phyloP scores from a whole-genome alignment of 306 rosid species.

The Macrotyloma uniflorum region DNA sequence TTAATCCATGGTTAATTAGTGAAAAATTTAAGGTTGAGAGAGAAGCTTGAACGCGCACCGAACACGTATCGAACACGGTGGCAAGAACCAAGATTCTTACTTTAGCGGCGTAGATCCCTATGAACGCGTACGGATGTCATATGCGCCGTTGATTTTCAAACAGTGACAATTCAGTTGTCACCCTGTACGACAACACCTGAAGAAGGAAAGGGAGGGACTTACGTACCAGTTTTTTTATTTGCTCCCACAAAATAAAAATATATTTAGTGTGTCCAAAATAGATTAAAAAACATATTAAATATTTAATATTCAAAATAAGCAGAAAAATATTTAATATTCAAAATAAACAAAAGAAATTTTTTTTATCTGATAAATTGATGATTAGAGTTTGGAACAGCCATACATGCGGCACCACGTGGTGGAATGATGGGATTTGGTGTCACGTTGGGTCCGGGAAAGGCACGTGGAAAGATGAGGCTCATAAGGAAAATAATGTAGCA shows the following conservation, averaged over 20 bases:
- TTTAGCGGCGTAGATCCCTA: constrained; percentile 29
- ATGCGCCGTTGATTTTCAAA: constrained; percentile 40
- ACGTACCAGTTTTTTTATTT: background rate
- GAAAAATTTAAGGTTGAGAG: background rate
- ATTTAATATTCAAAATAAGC: background rate
- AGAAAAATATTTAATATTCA: background rate
- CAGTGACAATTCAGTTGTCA: constrained; percentile 22
- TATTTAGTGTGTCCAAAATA: background rate
- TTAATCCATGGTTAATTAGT: constrained; percentile 17
- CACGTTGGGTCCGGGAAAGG: background rate
- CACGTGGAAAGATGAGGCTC: background rate
- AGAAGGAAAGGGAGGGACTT: background rate
- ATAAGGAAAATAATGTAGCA: too few species aligned
- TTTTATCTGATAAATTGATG: background rate
- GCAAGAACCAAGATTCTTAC: constrained; percentile 28
- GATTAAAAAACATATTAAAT: background rate
- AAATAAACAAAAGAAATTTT: too few species aligned
- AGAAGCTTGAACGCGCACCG: constrained; percentile 16
- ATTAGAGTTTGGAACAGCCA: background rate
- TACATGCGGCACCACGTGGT: constrained; percentile 38
- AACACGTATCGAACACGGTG: constrained; percentile 58
- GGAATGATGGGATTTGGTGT: background rate
- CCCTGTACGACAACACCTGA: constrained; percentile 24
- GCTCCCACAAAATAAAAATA: background rate
- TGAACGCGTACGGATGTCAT: background rate